A percentile compares a stretch with the other conserved stretches of the same genome.
Conservation (phyloP, 2,329 filamentous ascomycete species). For the Hortaea sp. region DNA sequence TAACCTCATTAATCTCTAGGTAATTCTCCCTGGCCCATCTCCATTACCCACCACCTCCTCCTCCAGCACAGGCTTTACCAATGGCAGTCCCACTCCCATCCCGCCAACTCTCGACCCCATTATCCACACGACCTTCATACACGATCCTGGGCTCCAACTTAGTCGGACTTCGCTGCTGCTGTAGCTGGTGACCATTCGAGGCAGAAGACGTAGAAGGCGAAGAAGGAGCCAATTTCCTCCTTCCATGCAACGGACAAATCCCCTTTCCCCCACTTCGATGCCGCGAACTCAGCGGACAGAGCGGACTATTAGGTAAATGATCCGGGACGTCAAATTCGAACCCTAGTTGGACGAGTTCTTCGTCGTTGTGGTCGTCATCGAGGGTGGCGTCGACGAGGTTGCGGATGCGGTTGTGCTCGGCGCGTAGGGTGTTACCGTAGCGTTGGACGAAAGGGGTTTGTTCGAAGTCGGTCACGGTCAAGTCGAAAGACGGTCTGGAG, state of each 20-base stretch:
- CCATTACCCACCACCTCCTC: background rate
- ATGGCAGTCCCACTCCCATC: too few species aligned
- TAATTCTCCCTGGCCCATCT: background rate
- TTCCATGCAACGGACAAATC: constrained; percentile 31
- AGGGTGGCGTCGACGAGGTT: constrained; percentile 15
- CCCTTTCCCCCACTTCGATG: constrained; percentile 27
- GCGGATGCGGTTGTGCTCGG: constrained; percentile 15
- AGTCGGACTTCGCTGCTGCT: background rate
- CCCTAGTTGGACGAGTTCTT: constrained; percentile 14
- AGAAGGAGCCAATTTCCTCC: background rate
- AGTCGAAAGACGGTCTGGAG: constrained; percentile 3
- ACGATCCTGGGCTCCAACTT: background rate
- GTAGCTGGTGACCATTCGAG: too few species aligned
- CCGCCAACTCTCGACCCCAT: background rate
- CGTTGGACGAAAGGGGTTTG: constrained; percentile 23
- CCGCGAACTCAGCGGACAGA: constrained; percentile 31
- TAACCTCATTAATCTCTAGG: background rate
- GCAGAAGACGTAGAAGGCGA: background rate
- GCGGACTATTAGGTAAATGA: constrained; percentile 32
- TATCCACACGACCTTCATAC: background rate
- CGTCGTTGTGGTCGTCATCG: constrained; percentile 14
- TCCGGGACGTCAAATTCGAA: constrained; percentile 32
- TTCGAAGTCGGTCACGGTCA: constrained; percentile 17
- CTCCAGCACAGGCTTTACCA: too few species aligned
- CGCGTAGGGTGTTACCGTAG: constrained; percentile 19